These are phyloP conservation scores for Mortierella sp. DNA, from an alignment of 371 early-diverging fungal species.

Conservation along the genomic window DNA sequence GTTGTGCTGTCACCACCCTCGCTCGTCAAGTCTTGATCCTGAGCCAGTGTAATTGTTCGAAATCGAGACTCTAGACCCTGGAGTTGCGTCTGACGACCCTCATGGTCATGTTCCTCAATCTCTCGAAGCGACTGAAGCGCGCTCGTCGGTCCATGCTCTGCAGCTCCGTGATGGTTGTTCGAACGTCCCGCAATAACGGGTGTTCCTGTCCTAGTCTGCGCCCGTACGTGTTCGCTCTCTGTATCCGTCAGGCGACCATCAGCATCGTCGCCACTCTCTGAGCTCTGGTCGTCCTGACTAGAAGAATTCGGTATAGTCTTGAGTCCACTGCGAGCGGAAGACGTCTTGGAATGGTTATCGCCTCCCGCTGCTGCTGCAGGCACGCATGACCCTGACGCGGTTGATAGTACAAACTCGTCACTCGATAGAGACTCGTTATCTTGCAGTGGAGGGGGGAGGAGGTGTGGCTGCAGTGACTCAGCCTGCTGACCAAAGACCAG, in stretches of 20 bases:
- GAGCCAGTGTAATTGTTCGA: slow-evolving; percentile 11
- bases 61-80: slow-evolving; percentile 30
- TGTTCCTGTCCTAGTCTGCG: slow-evolving; percentile 23
- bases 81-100: slow-evolving; percentile 23
- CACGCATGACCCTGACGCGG: slow-evolving; percentile 21
- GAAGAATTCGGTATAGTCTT: not conserved
- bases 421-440: slow-evolving; percentile 50
- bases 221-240: slow-evolving; percentile 34
- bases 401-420: slow-evolving; percentile 43
- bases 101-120: slow-evolving; percentile 47
- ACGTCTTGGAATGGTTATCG: slow-evolving; percentile 9
- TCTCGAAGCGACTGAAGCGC: slow-evolving; percentile 40
- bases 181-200: slow-evolving; percentile 39
- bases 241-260: slow-evolving; percentile 51
- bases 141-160: slow-evolving; percentile 17
- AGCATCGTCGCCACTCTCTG: slow-evolving; percentile 43
- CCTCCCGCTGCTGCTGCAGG: not conserved
- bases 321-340: slow-evolving; percentile 1
- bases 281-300: slow-evolving; percentile 13
- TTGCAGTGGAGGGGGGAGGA: slow-evolving; percentile 18
- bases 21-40: slow-evolving; percentile 36
- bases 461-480: slow-evolving; percentile 20
- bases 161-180: not conserved
- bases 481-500: slow-evolving; percentile 40
- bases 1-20: slow-evolving; percentile 29